Conservation (phyloP, 352 stramenopile genomes). For the Phytophthora melonis region DNA sequence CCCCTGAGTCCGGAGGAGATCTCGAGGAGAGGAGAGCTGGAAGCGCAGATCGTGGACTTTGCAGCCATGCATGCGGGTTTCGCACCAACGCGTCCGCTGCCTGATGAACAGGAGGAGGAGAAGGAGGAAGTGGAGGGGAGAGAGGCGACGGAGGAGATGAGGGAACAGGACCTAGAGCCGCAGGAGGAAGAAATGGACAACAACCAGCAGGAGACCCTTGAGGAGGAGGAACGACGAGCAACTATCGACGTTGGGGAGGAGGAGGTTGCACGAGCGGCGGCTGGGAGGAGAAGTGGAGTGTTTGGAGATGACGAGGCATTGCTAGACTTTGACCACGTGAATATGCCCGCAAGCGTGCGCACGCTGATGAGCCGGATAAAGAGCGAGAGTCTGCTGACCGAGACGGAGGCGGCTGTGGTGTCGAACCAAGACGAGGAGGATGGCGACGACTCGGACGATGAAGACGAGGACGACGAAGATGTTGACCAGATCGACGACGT, state of each 20-base stretch:
- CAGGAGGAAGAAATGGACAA: conserved; percentile 35
- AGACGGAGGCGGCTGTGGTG: conserved; percentile 19
- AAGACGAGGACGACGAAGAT: conserved; percentile 11
- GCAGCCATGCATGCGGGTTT: conserved; percentile 43
- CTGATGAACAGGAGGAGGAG: conserved; percentile 35
- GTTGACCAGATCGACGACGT: conserved; percentile 25
- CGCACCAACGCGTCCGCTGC: conserved; percentile 12
- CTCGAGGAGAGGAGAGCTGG: conserved; percentile 28
- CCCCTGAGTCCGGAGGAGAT: conserved; percentile 41
- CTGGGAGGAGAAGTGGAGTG: neutral
- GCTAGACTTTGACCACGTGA: conserved; percentile 55
- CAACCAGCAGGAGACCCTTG: conserved; percentile 47
- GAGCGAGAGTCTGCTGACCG: conserved; percentile 46
- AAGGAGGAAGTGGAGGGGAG: conserved; percentile 25
- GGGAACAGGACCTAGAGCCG: conserved; percentile 11
- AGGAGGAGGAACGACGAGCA: conserved; percentile 44
- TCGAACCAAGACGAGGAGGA: conserved; percentile 59
- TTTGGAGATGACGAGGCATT: conserved; percentile 32
- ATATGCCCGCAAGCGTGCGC: conserved; percentile 57
- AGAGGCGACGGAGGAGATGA: conserved; percentile 20
- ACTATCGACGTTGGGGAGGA: conserved; percentile 28
- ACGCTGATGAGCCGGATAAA: conserved; percentile 64
- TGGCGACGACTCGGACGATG: conserved; percentile 7
- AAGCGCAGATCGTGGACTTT: conserved; percentile 37
- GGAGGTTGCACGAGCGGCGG: neutral